These are phyloP conservation scores for Tilletia indica DNA, from an alignment of 1,284 basidiomycete species.

Conservation along the genomic window DNA sequence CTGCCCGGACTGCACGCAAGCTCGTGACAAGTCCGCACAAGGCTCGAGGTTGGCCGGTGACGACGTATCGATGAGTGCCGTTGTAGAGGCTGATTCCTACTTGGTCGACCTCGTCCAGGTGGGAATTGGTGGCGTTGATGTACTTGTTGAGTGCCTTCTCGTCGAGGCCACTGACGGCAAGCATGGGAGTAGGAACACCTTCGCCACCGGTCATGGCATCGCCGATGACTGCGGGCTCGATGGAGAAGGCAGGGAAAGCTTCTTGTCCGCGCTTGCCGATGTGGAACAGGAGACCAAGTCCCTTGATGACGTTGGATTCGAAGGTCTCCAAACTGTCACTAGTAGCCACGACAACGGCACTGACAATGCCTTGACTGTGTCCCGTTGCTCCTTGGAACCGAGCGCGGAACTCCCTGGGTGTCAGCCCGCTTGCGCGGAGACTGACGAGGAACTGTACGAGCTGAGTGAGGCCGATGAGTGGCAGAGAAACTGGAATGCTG, in stretches of 20 bases:
- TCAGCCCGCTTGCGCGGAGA: conserved; percentile 71
- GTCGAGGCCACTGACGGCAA: conserved; percentile 79
- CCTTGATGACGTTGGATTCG: conserved; percentile 74
- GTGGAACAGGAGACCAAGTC: conserved; percentile 87
- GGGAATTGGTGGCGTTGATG: conserved; percentile 81
- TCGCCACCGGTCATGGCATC: conserved; percentile 89
- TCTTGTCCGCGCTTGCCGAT: conserved; percentile 89
- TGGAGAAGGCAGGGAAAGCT: conserved; percentile 85
- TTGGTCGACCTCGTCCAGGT: conserved; percentile 71
- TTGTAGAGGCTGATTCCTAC: conserved; percentile 86
- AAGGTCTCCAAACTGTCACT: conserved; percentile 75
- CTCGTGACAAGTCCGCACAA: conserved; percentile 89
- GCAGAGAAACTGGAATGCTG: conserved; percentile 90
- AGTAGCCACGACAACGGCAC: conserved; percentile 79
- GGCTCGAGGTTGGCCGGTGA: conserved; percentile 88
- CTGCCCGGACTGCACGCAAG: conserved; percentile 83
- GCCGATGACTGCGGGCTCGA: conserved; percentile 82
- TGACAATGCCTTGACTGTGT: conserved; percentile 93
- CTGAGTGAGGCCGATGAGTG: conserved; percentile 92
- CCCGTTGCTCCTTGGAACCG: conserved; percentile 84
- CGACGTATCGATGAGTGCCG: conserved; percentile 83
- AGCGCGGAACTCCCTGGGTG: conserved; percentile 75
- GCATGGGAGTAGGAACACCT: conserved; percentile 88
- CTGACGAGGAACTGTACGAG: conserved; percentile 85
- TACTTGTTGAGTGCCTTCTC: conserved; percentile 72